phyloP scores from a whole-genome alignment of 1,139 yeast genomes.

The Nakaseomyces bracarensis region DNA sequence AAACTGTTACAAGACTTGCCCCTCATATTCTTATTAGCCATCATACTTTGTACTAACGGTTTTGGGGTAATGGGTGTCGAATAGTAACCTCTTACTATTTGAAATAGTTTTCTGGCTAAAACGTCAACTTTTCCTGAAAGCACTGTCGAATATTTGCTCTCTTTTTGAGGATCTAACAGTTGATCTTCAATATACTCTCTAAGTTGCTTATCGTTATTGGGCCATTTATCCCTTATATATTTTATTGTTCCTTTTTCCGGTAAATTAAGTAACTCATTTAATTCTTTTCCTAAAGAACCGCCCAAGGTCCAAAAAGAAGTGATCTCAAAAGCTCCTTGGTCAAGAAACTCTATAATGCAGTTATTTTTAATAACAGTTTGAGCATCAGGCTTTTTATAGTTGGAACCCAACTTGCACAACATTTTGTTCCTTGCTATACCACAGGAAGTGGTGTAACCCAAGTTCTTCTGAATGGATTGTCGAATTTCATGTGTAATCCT shows the following conservation, averaged over 20 bases:
- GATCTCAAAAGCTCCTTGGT: conserved; percentile 45
- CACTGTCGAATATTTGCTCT: conserved; percentile 21
- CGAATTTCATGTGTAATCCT: conserved; percentile 49
- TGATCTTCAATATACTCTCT: conserved; percentile 25
- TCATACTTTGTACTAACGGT: conserved; percentile 74
- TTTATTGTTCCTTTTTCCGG: conserved; percentile 35
- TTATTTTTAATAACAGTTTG: conserved; percentile 64
- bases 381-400: conserved; percentile 72
- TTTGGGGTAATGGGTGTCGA: conserved; percentile 46
- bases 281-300: conserved; percentile 71
- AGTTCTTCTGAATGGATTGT: conserved; percentile 39
- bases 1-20: conserved; percentile 45
- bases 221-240: conserved; percentile 42
- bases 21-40: conserved; percentile 72
- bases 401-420: conserved; percentile 85
- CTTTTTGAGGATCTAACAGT: conserved; percentile 15
- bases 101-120: conserved; percentile 45
- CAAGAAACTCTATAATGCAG: conserved; percentile 45
- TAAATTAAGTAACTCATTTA: conserved; percentile 40
- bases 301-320: conserved; percentile 86
- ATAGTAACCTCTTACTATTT: conserved; percentile 58
- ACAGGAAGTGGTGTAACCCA: conserved; percentile 84
- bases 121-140: conserved; percentile 28
- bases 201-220: conserved; percentile 28
- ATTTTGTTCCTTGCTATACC: conserved; percentile 74